A percentile compares a stretch with the other conserved stretches of the same genome.
phyloP scores from a whole-genome alignment of 2,329 filamentous ascomycete species.

The Venturia aucupariae region DNA sequence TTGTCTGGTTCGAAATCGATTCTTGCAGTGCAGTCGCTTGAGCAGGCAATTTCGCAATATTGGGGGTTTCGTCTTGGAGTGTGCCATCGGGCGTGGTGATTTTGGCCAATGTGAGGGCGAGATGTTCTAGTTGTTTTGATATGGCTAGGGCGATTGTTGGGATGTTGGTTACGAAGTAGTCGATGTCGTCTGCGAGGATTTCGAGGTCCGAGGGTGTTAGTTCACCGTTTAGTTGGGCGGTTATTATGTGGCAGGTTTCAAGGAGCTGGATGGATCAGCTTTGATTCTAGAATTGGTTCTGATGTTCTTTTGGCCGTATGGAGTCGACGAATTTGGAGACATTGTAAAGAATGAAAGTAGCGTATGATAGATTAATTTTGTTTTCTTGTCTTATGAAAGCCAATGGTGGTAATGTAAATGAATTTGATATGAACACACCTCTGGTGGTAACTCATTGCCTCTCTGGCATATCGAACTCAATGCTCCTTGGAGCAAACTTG shows the following conservation, averaged over 20 bases:
- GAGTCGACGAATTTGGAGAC: neutral
- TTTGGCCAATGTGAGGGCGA: neutral
- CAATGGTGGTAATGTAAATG: too few relatives aligned
- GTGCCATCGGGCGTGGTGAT: neutral
- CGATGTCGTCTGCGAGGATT: conserved; percentile 31
- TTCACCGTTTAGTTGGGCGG: conserved; percentile 30
- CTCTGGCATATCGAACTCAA: conserved; percentile 27
- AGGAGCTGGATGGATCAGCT: conserved; percentile 25
- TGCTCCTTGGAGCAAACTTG: conserved; percentile 26
- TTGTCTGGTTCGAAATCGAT: conserved; percentile 15
- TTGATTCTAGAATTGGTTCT: neutral
- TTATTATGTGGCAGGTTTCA: conserved; percentile 33
- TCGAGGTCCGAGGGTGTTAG: conserved; percentile 29
- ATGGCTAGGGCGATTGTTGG: conserved; percentile 7
- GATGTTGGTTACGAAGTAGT: conserved; percentile 28
- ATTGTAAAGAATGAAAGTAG: too few relatives aligned
- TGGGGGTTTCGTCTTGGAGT: neutral
- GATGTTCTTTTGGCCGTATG: neutral
- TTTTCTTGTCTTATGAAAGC: too few relatives aligned
- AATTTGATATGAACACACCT: conserved; percentile 24
- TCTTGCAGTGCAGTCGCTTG: conserved; percentile 14
- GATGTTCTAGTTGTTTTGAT: conserved; percentile 2
- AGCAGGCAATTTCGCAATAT: conserved; percentile 10
- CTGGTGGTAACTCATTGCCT: conserved; percentile 29
- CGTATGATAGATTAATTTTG: too few relatives aligned